Evolutionary conservation across 2,329 filamentous ascomycete genomes (phyloP).

Genomic region (Dactylellina parvicollis): DNA sequence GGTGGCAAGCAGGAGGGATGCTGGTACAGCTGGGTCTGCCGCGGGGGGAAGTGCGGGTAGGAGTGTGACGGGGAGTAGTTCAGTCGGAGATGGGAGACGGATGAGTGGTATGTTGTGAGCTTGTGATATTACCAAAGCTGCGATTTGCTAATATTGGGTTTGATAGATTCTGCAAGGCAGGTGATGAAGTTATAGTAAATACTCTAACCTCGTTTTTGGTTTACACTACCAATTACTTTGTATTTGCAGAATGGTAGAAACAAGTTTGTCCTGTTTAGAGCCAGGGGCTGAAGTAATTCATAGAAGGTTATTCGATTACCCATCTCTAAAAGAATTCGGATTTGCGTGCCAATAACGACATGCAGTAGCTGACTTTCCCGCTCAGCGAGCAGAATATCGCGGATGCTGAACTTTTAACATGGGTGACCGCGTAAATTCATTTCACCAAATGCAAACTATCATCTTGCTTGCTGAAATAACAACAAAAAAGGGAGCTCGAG

Average conservation of each 20-base stretch:
- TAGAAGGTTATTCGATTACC: too few relatives aligned
- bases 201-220: background rate
- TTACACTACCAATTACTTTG: background rate
- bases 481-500: too few relatives aligned
- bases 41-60: constrained; percentile 18
- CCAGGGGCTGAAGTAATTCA: too few relatives aligned
- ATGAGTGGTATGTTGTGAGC: constrained; percentile 45
- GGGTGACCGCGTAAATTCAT: too few relatives aligned
- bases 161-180: constrained; percentile 44
- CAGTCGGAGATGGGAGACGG: constrained; percentile 22
- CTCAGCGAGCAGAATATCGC: too few relatives aligned
- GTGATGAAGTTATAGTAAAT: constrained; percentile 36
- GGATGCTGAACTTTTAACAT: too few relatives aligned
- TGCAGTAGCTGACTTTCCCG: too few relatives aligned
- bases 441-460: too few relatives aligned
- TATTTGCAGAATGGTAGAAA: background rate
- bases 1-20: constrained; percentile 53
- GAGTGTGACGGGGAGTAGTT: constrained; percentile 19
- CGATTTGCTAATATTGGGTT: constrained; percentile 6
- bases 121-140: background rate
- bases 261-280: too few relatives aligned
- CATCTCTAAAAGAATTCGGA: too few relatives aligned
- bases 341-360: background rate
- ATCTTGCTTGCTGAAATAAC: too few relatives aligned
- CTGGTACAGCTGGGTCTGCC: constrained; percentile 7